Evolutionary conservation across 179 eudicot species (phyloP).

Genomic region (Corrigiola litoralis): DNA sequence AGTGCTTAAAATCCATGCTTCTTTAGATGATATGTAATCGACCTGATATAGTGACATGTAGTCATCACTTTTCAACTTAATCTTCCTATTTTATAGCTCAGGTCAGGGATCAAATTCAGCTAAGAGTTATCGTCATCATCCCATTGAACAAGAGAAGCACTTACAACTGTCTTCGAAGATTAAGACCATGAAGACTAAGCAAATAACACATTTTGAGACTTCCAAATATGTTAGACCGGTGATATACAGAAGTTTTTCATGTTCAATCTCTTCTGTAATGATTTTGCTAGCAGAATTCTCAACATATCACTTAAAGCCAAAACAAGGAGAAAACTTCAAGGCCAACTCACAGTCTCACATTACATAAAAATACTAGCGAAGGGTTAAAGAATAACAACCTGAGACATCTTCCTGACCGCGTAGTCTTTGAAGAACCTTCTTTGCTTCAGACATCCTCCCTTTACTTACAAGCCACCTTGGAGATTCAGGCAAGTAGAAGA

Average conservation of each 20-base stretch:
- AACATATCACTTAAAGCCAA: background rate
- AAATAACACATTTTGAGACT: background rate
- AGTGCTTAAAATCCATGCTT: no score
- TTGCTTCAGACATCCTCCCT: slow-evolving; percentile 75
- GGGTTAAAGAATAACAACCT: slow-evolving; percentile 33
- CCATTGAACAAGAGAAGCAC: background rate
- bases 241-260: background rate
- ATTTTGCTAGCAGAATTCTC: background rate
- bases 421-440: slow-evolving; percentile 48
- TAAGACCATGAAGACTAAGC: background rate
- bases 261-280: background rate
- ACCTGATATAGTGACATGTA: background rate
- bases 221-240: background rate
- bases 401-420: slow-evolving; percentile 68
- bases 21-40: no score
- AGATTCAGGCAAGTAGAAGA: slow-evolving; percentile 67
- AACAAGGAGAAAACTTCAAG: slow-evolving; percentile 1
- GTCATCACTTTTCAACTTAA: background rate
- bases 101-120: background rate
- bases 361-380: background rate
- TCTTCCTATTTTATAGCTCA: background rate
- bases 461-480: slow-evolving; percentile 82
- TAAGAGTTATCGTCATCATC: background rate
- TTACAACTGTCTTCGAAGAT: background rate
- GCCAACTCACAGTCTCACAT: background rate